Conservation (phyloP, 75 land plant genomes). For the Pinus tabuliformis region DNA sequence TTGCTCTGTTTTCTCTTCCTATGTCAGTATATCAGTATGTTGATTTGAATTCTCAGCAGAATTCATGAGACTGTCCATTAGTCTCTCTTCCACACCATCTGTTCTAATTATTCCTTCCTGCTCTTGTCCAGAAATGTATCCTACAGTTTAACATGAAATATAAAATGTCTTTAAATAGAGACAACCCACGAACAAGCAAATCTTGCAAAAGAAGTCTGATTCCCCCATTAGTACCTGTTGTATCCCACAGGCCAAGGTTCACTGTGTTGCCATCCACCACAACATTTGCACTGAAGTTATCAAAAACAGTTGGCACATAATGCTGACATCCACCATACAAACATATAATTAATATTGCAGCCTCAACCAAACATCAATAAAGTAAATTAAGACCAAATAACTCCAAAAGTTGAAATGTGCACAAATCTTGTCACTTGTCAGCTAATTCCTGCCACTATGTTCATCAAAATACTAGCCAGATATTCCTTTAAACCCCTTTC, state of each 20-base stretch:
- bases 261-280: constrained; percentile 52
- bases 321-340: constrained; percentile 10
- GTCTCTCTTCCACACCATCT: too few species aligned
- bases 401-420: not conserved
- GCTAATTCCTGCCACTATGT: not conserved
- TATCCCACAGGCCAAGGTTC: constrained; percentile 53
- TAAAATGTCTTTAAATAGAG: not conserved
- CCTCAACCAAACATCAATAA: not conserved
- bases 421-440: not conserved
- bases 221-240: constrained; percentile 24
- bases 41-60: too few species aligned
- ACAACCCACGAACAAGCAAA: not conserved
- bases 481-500: too few species aligned
- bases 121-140: too few species aligned
- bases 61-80: too few species aligned
- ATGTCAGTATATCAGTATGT: too few species aligned
- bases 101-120: too few species aligned
- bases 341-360: not conserved
- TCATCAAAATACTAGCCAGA: not conserved
- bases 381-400: not conserved
- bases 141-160: not conserved
- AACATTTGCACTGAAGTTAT: constrained; percentile 52
- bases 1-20: too few species aligned
- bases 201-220: not conserved
- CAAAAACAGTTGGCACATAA: constrained; percentile 48